Evolutionary conservation across 495 filamentous ascomycete species (phyloP).

Genomic region (Penicillium dipodomyicola): DNA sequence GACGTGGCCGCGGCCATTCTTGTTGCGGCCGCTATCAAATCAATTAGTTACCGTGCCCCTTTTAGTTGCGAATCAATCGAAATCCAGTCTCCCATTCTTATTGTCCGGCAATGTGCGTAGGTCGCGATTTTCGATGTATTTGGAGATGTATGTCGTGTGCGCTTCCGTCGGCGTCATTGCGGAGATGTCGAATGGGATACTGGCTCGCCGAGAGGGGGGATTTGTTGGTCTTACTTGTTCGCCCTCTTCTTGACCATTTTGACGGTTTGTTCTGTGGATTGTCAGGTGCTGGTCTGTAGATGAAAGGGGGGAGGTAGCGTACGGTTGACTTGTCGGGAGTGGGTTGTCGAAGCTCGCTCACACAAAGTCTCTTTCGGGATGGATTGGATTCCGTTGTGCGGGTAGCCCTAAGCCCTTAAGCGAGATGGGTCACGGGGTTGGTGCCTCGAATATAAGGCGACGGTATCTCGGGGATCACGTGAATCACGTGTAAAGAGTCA

Average conservation of each 20-base stretch:
- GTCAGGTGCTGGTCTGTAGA: constrained; percentile 31
- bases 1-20: constrained; percentile 99
- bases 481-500: not conserved
- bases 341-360: constrained; percentile 46
- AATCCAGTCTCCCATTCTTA: constrained; percentile 24
- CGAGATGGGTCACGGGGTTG: constrained; percentile 35
- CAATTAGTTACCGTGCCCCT: constrained; percentile 23
- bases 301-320: constrained; percentile 36
- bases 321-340: constrained; percentile 48
- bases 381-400: constrained; percentile 44
- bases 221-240: constrained; percentile 71
- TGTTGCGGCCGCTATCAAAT: constrained; percentile 84
- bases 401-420: constrained; percentile 49
- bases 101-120: constrained; percentile 26
- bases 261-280: constrained; percentile 55
- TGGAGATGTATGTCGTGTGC: constrained; percentile 9
- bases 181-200: constrained; percentile 31
- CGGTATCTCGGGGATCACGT: constrained; percentile 3
- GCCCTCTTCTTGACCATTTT: constrained; percentile 99
- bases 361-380: constrained; percentile 39
- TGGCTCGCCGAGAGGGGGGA: constrained; percentile 23
- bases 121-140: constrained; percentile 11
- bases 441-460: not conserved
- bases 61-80: constrained; percentile 13
- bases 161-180: constrained; percentile 34